Evolutionary conservation across 2,329 filamentous ascomycete genomes (phyloP).

Genomic region (Colletotrichum sp.): DNA sequence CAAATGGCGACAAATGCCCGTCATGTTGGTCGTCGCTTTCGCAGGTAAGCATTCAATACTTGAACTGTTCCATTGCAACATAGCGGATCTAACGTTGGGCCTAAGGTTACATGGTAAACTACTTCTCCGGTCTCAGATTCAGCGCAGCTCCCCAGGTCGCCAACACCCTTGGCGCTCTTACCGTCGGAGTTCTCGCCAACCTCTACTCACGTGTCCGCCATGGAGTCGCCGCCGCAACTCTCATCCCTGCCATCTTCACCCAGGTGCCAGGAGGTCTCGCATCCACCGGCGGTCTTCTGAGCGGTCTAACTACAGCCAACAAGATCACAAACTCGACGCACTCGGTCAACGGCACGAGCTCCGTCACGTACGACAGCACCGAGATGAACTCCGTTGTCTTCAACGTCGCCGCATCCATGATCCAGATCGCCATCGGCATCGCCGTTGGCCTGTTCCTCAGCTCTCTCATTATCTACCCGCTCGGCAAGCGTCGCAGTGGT

Average conservation of each 20-base stretch:
- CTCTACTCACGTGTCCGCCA: constrained; percentile 69
- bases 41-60: constrained; percentile 39
- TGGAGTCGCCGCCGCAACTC: constrained; percentile 53
- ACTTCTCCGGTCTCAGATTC: constrained; percentile 71
- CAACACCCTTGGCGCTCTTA: constrained; percentile 78
- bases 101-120: constrained; percentile 73
- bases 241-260: constrained; percentile 54
- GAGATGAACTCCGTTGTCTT: constrained; percentile 44
- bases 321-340: constrained; percentile 42
- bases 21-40: constrained; percentile 77
- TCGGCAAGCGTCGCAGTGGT: constrained; percentile 54
- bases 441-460: constrained; percentile 56
- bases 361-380: constrained; percentile 26
- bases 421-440: constrained; percentile 58
- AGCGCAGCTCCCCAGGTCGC: constrained; percentile 74
- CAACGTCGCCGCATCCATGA: constrained; percentile 54
- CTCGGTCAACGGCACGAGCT: constrained; percentile 39
- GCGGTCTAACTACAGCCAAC: constrained; percentile 49
- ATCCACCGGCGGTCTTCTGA: constrained; percentile 50
- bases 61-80: fast-evolving
- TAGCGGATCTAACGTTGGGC: not conserved
- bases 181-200: constrained; percentile 79
- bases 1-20: constrained; percentile 79
- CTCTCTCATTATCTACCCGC: constrained; percentile 52
- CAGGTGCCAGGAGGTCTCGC: constrained; percentile 54